Base-by-base conservation (phyloP, 2,329 filamentous ascomycete genomes). In the Fusarium sp. region DNA sequence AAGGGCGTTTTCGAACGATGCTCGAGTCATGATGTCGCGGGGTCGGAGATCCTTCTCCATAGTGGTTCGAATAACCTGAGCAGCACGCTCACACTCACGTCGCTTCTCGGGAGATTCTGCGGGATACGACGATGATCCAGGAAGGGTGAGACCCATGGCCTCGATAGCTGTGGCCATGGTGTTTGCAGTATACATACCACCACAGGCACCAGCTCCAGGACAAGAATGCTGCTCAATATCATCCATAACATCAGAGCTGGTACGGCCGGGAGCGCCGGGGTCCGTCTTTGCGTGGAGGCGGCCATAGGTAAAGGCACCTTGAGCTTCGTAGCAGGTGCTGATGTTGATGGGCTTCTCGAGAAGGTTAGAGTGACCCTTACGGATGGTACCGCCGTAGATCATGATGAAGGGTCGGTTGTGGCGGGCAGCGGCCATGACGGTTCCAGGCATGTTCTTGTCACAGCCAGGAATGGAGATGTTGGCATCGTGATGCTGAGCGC, bases 391-490 rank as follows among this genome's bases (percentile, higher is more conserved):
- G 60, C 96, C 96, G 82, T 98, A 98, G 69, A 98, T 93, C 95
- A 98, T 98, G 81, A 98, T 87, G 57, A 95, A 97, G 5, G 96
- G 96, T 11, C 96, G 90, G 84, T 98, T 98, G 84, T 97, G 94
- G 67, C 96, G 90, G 16, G 94, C 94, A 80, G 97, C 95, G 0
- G 94, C 95, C 92, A 98, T 98, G 73, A 97, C 88, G 18, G 94
- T 93, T 73, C 95, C 95, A 0, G 95, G 95, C 96, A 98, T 98
- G 83, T 98, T 98, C 89, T 98, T 98, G 86, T 98, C 95, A 82
- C 95, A 98, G 13, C 95, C 95, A 0, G 96, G 95, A 77, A 98
- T 96, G 34, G 94, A 92, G 81, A 98, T 95, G 82, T 95, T 97
- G 68, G 95, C 96, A 81, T 98, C 96, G 83, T 98, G 95, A 77